A percentile compares a stretch with the other conserved stretches of the same genome.
Conservation (phyloP, 2,329 filamentous ascomycete genomes). For the Mycocentrospora acerina region DNA sequence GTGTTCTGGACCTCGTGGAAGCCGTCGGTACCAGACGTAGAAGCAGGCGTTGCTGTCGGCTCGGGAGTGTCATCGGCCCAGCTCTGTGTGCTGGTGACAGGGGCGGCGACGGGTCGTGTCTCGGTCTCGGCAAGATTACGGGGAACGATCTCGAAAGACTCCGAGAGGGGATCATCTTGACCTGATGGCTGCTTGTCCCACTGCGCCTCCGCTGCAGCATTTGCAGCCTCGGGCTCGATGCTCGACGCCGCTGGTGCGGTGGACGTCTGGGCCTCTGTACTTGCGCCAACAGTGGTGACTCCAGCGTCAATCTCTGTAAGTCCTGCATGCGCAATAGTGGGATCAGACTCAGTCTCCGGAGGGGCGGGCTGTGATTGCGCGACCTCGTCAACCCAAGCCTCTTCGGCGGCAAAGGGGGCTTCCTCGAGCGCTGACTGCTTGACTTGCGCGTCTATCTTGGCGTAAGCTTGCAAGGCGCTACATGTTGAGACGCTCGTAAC, state of each 20-base stretch:
- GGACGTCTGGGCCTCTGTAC: slow-evolving; percentile 25
- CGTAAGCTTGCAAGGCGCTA: slow-evolving; percentile 12
- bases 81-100: slow-evolving; percentile 67
- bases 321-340: slow-evolving; percentile 66
- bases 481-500: slow-evolving; percentile 32
- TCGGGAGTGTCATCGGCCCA: slow-evolving; percentile 76
- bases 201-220: slow-evolving; percentile 62
- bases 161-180: slow-evolving; percentile 55
- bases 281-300: slow-evolving; percentile 33
- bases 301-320: slow-evolving; percentile 64
- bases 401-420: slow-evolving; percentile 57
- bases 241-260: slow-evolving; percentile 40
- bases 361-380: slow-evolving; percentile 46
- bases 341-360: slow-evolving; percentile 55
- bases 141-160: slow-evolving; percentile 75
- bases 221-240: slow-evolving; percentile 46
- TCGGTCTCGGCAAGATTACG: slow-evolving; percentile 75
- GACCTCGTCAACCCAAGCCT: slow-evolving; percentile 52
- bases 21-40: slow-evolving; percentile 57
- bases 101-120: slow-evolving; percentile 54
- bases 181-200: slow-evolving; percentile 61
- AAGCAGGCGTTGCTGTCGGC: slow-evolving; percentile 26
- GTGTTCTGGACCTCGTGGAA: slow-evolving; percentile 66
- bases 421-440: slow-evolving; percentile 54
- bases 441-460: slow-evolving; percentile 56